Evolutionary conservation across 1,284 basidiomycete species (phyloP), one percentile per base, ranked within the genome.

Genomic region (Boletus subluridellus): DNA sequence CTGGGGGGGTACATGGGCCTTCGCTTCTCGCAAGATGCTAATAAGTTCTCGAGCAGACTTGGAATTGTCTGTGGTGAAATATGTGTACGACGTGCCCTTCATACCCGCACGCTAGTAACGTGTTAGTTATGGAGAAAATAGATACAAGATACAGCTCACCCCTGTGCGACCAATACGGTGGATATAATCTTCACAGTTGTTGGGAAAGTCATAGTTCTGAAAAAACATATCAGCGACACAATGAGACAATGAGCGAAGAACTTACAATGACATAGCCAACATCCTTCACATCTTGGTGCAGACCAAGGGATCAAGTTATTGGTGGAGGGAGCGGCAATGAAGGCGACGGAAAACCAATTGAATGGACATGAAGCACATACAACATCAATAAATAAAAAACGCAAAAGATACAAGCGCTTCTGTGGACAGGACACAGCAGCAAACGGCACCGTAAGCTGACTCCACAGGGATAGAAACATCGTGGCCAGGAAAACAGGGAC

Each of bases 131-230:
- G 14, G 5, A 21, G 6, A 28, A 38, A 14, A 58, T 12, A 5
- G 1, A 51, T 26, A 47, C 1, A 45, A 41, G 1, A 52, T 44
- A 30, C 9, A 8, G 73, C 85, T 54, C 73, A 92, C 90, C 59
- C 90, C 90, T 66, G 90, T 92, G 74, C 94, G 91, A 60, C 93
- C 94, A 66, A 95, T 95, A 64, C 94, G 92, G 74, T 95, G 92
- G 57, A 95, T 92, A 73, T 94, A 94, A 75, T 95, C 92, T 78
- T 95, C 94, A 66, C 92, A 94, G 72, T 95, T 95, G 78, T 95
- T 97, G 5, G 95, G 94, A 82, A 97, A 98, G 75, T 97, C 95
- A 76, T 94, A 96, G 80, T 95, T 95, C 90, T 92, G 63, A 66
- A 68, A 60, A 37, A 53, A 24, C 15, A 52, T 10, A 54, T 74